Evolutionary conservation across 1,284 basidiomycete genomes (phyloP).

Genomic region (Cutaneotrichosporon sp.): DNA sequence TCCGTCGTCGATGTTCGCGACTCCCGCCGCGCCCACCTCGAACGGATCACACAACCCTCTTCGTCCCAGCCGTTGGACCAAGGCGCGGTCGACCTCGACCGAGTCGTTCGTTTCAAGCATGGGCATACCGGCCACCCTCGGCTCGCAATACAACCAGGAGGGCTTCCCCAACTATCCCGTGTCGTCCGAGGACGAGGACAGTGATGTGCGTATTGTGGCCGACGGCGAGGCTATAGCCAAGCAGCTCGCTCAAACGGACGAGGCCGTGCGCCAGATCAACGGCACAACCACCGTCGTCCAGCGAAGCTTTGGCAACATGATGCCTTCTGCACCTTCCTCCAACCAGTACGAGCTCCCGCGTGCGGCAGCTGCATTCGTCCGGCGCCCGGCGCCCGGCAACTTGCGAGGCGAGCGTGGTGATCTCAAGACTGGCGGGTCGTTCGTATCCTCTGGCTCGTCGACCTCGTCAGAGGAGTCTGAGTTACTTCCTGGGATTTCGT

Average conservation of each 20-base stretch:
- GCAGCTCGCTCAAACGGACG: conserved; percentile 44
- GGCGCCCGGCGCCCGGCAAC: conserved; percentile 10
- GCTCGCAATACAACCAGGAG: conserved; percentile 47
- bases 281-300: conserved; percentile 44
- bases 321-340: conserved; percentile 20
- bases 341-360: conserved; percentile 29
- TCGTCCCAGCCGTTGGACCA: conserved; percentile 24
- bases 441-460: conserved; percentile 30
- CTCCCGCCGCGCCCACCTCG: conserved; percentile 12
- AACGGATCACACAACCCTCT: conserved; percentile 13
- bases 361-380: conserved; percentile 24
- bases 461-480: conserved; percentile 49
- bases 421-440: conserved; percentile 22
- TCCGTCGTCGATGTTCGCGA: background rate
- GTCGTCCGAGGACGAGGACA: conserved; percentile 25
- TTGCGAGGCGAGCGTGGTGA: conserved; percentile 30
- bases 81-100: conserved; percentile 37
- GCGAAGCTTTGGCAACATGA: conserved; percentile 20
- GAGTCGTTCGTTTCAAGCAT: conserved; percentile 36
- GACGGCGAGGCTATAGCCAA: conserved; percentile 28
- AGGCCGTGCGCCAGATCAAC: conserved; percentile 46
- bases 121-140: conserved; percentile 30
- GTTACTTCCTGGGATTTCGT: conserved; percentile 46
- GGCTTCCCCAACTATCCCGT: conserved; percentile 39
- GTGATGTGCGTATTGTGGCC: conserved; percentile 23